phyloP scores from a whole-genome alignment of 306 rosid genomes.

The Echinosophora koreensis region DNA sequence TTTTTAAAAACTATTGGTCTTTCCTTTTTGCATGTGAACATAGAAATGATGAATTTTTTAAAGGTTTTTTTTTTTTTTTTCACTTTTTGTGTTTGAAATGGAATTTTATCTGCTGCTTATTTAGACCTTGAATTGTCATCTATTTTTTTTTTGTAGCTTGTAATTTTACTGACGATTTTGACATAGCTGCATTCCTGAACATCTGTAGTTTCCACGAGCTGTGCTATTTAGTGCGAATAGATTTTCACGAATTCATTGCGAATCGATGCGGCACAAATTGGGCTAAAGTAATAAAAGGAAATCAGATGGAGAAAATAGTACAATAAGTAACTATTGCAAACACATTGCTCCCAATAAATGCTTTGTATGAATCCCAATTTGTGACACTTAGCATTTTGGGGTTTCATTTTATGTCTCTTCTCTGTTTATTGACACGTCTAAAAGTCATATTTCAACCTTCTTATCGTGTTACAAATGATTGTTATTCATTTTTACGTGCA shows the following conservation, averaged over 20 bases:
- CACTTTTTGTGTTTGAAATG: neutral
- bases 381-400: neutral
- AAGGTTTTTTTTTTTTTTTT: neutral
- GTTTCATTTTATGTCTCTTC: slow-evolving; percentile 26
- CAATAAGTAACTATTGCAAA: neutral
- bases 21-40: neutral
- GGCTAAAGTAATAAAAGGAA: neutral
- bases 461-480: slow-evolving; percentile 24
- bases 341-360: neutral
- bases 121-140: slow-evolving; percentile 11
- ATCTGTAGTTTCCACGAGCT: slow-evolving; percentile 22
- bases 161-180: slow-evolving; percentile 33
- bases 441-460: slow-evolving; percentile 28
- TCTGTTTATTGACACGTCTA: slow-evolving; percentile 35
- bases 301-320: neutral
- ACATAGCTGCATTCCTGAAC: slow-evolving; percentile 29
- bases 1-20: neutral
- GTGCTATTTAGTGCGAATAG: neutral
- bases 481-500: slow-evolving; percentile 38
- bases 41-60: slow-evolving; percentile 1
- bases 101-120: slow-evolving; percentile 1
- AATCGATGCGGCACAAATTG: neutral
- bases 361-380: neutral
- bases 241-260: neutral
- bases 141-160: neutral